These are phyloP conservation scores for Ascochyta rabiei DNA, from an alignment of 2,329 filamentous ascomycete genomes.

Conservation along the genomic window DNA sequence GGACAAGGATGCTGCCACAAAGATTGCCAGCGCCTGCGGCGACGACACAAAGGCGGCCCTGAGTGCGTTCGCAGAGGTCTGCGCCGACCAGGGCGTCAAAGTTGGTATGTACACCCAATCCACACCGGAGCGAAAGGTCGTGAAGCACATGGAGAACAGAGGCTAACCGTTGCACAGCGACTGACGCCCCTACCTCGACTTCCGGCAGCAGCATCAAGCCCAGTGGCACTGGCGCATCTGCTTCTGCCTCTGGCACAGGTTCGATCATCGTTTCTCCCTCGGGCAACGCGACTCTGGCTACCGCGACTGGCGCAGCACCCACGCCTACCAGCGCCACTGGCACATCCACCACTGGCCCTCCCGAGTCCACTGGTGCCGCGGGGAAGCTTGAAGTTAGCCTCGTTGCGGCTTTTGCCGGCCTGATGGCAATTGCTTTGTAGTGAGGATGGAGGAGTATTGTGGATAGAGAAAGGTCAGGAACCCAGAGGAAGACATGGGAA, in stretches of 20 bases:
- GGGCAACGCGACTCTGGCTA: constrained; percentile 14
- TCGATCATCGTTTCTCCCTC: constrained; percentile 9
- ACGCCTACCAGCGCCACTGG: constrained; percentile 15
- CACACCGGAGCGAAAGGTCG: neutral
- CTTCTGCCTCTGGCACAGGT: constrained; percentile 22
- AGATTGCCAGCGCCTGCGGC: constrained; percentile 34
- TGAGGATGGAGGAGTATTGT: neutral
- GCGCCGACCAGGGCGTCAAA: constrained; percentile 34
- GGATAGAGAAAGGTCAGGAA: neutral
- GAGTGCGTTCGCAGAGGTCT: constrained; percentile 37
- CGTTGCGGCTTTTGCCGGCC: constrained; percentile 31
- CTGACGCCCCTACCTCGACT: constrained; percentile 26
- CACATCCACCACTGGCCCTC: constrained; percentile 13
- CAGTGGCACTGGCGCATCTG: constrained; percentile 15
- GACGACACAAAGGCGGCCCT: constrained; percentile 31
- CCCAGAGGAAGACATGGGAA: neutral
- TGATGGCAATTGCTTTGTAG: constrained; percentile 37
- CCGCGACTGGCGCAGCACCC: constrained; percentile 17
- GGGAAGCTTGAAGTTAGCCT: constrained; percentile 32
- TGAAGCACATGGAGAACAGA: neutral
- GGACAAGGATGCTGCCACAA: constrained; percentile 31
- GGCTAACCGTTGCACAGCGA: constrained; percentile 20
- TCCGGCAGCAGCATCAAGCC: constrained; percentile 21
- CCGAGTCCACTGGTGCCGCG: constrained; percentile 29
- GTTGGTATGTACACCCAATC: constrained; percentile 34